These are phyloP conservation scores for Amphicarpaea edgeworthii DNA, from an alignment of 306 rosid genomes.

Conservation along the genomic window DNA sequence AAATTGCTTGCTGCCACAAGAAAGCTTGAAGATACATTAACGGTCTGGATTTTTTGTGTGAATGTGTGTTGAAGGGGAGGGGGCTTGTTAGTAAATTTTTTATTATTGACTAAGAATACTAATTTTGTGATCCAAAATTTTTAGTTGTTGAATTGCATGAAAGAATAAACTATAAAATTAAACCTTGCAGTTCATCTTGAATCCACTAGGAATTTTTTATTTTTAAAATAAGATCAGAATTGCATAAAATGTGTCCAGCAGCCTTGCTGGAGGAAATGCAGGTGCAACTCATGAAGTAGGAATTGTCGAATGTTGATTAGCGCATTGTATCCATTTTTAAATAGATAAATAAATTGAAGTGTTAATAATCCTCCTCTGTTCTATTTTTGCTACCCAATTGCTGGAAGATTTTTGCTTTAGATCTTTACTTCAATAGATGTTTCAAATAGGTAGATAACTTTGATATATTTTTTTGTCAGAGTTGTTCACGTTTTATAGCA, in stretches of 20 bases:
- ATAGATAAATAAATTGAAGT: neutral
- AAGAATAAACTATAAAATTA: slow-evolving; percentile 31
- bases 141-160: slow-evolving; percentile 29
- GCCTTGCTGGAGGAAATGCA: slow-evolving; percentile 21
- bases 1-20: slow-evolving; percentile 71
- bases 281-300: slow-evolving; percentile 31
- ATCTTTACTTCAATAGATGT: neutral
- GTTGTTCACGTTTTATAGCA: slow-evolving; percentile 17
- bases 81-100: neutral
- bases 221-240: slow-evolving; percentile 33
- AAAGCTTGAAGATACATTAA: slow-evolving; percentile 74
- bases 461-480: neutral
- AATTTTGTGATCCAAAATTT: slow-evolving; percentile 16
- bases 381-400: slow-evolving; percentile 29
- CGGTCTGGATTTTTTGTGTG: slow-evolving; percentile 52
- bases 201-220: neutral
- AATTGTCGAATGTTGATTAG: slow-evolving; percentile 31
- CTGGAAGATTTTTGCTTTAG: slow-evolving; percentile 21
- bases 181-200: slow-evolving; percentile 4
- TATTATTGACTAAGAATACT: slow-evolving; percentile 3
- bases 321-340: slow-evolving; percentile 17
- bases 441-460: slow-evolving; percentile 33
- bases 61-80: slow-evolving; percentile 3
- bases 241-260: slow-evolving; percentile 29
- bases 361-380: slow-evolving; percentile 24